Evolutionary conservation across 305 asterid species (phyloP).

Genomic region (Rubia peregrina): DNA sequence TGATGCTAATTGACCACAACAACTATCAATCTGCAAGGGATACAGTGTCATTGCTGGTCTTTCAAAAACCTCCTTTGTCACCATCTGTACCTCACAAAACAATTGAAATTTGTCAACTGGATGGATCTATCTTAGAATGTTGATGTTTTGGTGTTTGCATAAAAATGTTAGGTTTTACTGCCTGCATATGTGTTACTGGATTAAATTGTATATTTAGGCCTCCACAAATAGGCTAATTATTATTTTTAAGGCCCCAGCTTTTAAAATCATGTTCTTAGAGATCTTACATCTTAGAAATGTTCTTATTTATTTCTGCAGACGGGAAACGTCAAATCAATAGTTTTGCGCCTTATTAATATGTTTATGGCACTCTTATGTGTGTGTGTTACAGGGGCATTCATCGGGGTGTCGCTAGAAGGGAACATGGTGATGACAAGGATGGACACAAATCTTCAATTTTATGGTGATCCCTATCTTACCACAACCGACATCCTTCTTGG

Average conservation of each 20-base stretch:
- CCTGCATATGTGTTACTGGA: background rate
- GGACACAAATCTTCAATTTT: constrained; percentile 82
- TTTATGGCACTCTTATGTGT: background rate
- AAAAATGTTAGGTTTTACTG: background rate
- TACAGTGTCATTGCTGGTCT: background rate
- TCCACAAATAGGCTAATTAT: background rate
- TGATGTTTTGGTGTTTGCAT: background rate
- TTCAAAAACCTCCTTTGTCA: background rate
- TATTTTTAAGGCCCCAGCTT: background rate
- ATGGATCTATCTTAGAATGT: background rate
- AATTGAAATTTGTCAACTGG: background rate
- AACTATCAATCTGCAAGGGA: background rate
- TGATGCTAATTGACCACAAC: background rate
- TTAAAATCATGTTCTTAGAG: background rate
- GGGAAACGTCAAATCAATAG: background rate
- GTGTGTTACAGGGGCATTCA: constrained; percentile 69
- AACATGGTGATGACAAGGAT: constrained; percentile 75
- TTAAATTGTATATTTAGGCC: background rate
- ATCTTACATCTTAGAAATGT: background rate
- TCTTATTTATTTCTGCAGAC: background rate
- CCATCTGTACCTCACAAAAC: background rate
- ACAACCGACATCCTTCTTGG: constrained; percentile 88
- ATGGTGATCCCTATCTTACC: constrained; percentile 93
- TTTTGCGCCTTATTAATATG: too few relatives aligned
- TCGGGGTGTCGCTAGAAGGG: constrained; percentile 92